Conservation (phyloP, 805 yeast species). For the Nakazawaea ishiwadae region DNA sequence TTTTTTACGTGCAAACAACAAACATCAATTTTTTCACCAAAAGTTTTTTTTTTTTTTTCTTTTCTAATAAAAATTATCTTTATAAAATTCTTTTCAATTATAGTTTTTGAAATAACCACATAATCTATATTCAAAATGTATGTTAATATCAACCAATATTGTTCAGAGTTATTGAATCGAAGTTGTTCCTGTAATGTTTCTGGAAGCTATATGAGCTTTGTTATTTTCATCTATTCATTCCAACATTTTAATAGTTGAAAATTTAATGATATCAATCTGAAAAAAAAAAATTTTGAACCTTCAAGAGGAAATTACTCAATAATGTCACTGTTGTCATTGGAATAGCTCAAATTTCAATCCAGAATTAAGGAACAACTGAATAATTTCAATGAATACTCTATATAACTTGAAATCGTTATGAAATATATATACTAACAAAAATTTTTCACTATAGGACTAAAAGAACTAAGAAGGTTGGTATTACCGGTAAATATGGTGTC, state of each 20-base stretch:
- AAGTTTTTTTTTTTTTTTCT: slow-evolving; percentile 4
- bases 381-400: too few relatives aligned
- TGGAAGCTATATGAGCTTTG: background rate
- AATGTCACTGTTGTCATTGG: too few relatives aligned
- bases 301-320: too few relatives aligned
- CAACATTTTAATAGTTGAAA: too few relatives aligned
- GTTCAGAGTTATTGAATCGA: too few relatives aligned
- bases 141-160: background rate
- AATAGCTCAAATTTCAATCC: too few relatives aligned
- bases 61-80: slow-evolving; percentile 1
- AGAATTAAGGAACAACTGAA: background rate
- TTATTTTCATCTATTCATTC: too few relatives aligned
- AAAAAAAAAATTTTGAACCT: too few relatives aligned
- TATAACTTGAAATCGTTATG: background rate
- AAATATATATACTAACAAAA: slow-evolving; percentile 33
- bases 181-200: background rate
- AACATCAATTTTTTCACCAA: slow-evolving; percentile 11
- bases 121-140: slow-evolving; percentile 11
- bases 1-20: too few relatives aligned
- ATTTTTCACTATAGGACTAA: slow-evolving; percentile 73
- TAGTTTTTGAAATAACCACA: slow-evolving; percentile 4
- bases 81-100: background rate
- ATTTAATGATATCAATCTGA: too few relatives aligned
- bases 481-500: slow-evolving; percentile 99
- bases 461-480: slow-evolving; percentile 99